phyloP scores from a whole-genome alignment of 208 protist species.

The Trypanosoma brucei region DNA sequence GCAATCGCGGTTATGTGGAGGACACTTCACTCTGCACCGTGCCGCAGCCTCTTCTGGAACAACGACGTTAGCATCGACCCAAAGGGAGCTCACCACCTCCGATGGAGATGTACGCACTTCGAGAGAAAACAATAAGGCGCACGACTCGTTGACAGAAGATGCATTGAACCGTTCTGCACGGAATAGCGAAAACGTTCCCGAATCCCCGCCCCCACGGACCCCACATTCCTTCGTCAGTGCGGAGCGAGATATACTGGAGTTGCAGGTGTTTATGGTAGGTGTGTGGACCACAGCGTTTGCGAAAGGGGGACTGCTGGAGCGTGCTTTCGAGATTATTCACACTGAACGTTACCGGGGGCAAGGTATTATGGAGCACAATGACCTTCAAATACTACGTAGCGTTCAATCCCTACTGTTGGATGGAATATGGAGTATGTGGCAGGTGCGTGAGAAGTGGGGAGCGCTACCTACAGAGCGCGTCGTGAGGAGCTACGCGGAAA shows the following conservation, averaged over 20 bases:
- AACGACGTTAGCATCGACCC: background rate
- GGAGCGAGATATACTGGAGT: conserved; percentile 48
- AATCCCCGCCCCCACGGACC: background rate
- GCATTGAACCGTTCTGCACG: no score
- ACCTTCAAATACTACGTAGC: conserved; percentile 85
- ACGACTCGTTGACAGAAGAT: background rate
- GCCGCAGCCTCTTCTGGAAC: background rate
- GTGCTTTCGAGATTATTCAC: conserved; percentile 65
- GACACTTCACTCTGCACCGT: conserved; percentile 11
- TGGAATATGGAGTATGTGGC: conserved; percentile 83
- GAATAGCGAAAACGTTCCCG: no score
- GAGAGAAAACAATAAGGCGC: background rate
- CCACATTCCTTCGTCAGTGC: background rate
- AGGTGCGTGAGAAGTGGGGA: conserved; percentile 83
- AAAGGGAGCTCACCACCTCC: background rate
- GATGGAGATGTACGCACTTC: background rate
- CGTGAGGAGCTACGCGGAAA: conserved; percentile 50
- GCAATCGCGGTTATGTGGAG: conserved; percentile 7
- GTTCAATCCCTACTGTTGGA: conserved; percentile 91
- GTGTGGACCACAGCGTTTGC: conserved; percentile 83
- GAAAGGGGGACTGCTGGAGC: conserved; percentile 68
- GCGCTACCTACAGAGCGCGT: conserved; percentile 19
- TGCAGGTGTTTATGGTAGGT: conserved; percentile 84
- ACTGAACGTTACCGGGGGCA: conserved; percentile 46
- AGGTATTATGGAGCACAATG: conserved; percentile 94